Conservation (phyloP, 2,329 filamentous ascomycete genomes). For the Dendryphion nanum region DNA sequence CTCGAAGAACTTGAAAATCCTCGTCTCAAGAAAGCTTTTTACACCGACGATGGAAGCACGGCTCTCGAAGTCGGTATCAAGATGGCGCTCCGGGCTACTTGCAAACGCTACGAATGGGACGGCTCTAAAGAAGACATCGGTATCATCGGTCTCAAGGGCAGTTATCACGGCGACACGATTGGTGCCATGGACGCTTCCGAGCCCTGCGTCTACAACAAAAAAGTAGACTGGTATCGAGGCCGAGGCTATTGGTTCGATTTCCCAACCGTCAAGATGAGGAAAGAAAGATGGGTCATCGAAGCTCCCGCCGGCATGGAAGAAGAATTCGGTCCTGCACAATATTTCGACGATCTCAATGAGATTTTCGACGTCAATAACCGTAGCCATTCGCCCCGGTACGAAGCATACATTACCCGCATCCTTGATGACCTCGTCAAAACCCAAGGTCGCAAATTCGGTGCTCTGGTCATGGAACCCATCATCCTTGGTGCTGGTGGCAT, state of each 20-base stretch:
- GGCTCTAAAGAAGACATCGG: slow-evolving; percentile 57
- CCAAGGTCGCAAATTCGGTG: slow-evolving; percentile 68
- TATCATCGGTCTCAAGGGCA: slow-evolving; percentile 73
- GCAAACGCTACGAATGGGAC: slow-evolving; percentile 65
- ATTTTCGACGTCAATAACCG: slow-evolving; percentile 43
- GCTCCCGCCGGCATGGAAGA: slow-evolving; percentile 51
- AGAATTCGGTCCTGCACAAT: slow-evolving; percentile 45
- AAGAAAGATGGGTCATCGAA: slow-evolving; percentile 66
- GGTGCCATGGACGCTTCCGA: slow-evolving; percentile 85
- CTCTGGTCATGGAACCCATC: slow-evolving; percentile 76
- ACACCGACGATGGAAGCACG: slow-evolving; percentile 80
- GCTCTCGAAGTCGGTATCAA: slow-evolving; percentile 82
- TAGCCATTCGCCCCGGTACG: slow-evolving; percentile 50
- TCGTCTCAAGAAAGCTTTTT: slow-evolving; percentile 71
- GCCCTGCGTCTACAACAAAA: slow-evolving; percentile 74
- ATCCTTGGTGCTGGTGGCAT: slow-evolving; percentile 82
- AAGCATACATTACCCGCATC: slow-evolving; percentile 56
- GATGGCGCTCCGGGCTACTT: slow-evolving; percentile 73
- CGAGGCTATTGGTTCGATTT: slow-evolving; percentile 81
- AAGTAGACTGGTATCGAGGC: slow-evolving; percentile 82
- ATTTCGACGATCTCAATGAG: slow-evolving; percentile 29
- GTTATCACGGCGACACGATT: slow-evolving; percentile 86
- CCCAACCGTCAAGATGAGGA: slow-evolving; percentile 65
- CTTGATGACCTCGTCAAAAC: slow-evolving; percentile 54
- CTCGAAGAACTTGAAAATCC: slow-evolving; percentile 61